Percentiles rank a stretch among this genome's conserved stretches.
Conservation (phyloP, 2,329 filamentous ascomycete genomes). For the Xylariaceae sp. region DNA sequence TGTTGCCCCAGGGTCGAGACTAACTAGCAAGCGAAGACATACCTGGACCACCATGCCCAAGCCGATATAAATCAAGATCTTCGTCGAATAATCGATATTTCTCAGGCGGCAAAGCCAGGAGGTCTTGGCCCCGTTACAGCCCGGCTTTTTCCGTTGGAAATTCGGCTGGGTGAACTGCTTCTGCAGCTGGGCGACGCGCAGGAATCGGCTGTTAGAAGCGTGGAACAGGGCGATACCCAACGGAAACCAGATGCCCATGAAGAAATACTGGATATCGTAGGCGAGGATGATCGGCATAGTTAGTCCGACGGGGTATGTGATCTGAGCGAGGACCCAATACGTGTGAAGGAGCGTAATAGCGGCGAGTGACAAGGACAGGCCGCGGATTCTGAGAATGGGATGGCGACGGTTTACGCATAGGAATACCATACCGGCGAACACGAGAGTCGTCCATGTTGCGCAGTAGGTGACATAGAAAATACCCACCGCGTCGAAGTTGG, state of each 20-base stretch:
- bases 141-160: conserved; percentile 11
- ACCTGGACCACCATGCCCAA: conserved; percentile 54
- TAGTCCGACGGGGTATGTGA: conserved; percentile 46
- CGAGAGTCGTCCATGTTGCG: conserved; percentile 31
- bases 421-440: conserved; percentile 41
- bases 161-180: conserved; percentile 42
- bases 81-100: conserved; percentile 42
- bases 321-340: conserved; percentile 46
- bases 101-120: conserved; percentile 41
- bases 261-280: conserved; percentile 58
- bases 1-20: neutral
- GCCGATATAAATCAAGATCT: conserved; percentile 49
- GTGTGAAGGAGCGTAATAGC: conserved; percentile 43
- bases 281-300: conserved; percentile 44
- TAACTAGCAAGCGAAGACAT: conserved; percentile 11
- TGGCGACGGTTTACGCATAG: conserved; percentile 38
- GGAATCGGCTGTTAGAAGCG: conserved; percentile 56
- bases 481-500: conserved; percentile 29
- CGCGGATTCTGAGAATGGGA: conserved; percentile 45
- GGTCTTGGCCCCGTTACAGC: conserved; percentile 34
- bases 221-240: conserved; percentile 62
- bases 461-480: conserved; percentile 29
- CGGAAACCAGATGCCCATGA: conserved; percentile 62
- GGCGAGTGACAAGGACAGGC: conserved; percentile 44
- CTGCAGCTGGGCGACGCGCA: conserved; percentile 53